These are phyloP conservation scores for Murraya koenigii DNA, from an alignment of 345 rosid genomes.

Conservation along the genomic window DNA sequence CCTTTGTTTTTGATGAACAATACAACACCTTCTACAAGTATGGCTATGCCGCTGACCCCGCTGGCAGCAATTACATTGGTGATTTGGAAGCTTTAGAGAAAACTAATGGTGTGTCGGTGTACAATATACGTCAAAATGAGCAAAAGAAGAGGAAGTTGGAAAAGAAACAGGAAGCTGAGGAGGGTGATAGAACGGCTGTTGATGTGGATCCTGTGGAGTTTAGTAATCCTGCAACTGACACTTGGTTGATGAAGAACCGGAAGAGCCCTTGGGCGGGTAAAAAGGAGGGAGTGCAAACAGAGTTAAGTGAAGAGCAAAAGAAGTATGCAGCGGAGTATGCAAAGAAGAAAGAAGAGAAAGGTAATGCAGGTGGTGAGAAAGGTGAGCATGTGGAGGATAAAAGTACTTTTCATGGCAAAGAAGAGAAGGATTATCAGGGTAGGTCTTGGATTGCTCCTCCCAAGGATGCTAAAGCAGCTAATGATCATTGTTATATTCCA, in stretches of 20 bases:
- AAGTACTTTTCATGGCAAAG: conserved; percentile 95
- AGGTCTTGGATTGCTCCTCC: conserved; percentile 95
- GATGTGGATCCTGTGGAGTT: conserved; percentile 43
- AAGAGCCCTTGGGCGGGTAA: conserved; percentile 98
- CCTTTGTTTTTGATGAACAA: conserved; percentile 90
- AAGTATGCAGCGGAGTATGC: conserved; percentile 94
- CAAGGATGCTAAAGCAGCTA: conserved; percentile 84
- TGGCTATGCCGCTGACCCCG: conserved; percentile 90
- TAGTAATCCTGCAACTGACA: conserved; percentile 77
- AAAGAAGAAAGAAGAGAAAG: conserved; percentile 88
- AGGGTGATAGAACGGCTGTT: conserved; percentile 28
- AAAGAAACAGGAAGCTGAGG: conserved; percentile 45
- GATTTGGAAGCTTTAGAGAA: conserved; percentile 64
- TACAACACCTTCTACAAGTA: conserved; percentile 83
- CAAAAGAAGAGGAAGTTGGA: conserved; percentile 76
- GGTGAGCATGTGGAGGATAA: conserved; percentile 79
- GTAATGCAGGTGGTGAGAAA: conserved; percentile 53
- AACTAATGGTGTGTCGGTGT: conserved; percentile 71
- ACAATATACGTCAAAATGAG: conserved; percentile 73
- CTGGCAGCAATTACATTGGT: conserved; percentile 71
- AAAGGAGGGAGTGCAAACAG: conserved; percentile 75
- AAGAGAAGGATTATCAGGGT: conserved; percentile 94
- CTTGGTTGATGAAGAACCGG: conserved; percentile 78
- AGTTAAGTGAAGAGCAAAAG: conserved; percentile 94
- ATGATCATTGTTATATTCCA: conserved; percentile 88